phyloP scores from a whole-genome alignment of 768 basidiomycete genomes.

The Melanogaster broomeanus region DNA sequence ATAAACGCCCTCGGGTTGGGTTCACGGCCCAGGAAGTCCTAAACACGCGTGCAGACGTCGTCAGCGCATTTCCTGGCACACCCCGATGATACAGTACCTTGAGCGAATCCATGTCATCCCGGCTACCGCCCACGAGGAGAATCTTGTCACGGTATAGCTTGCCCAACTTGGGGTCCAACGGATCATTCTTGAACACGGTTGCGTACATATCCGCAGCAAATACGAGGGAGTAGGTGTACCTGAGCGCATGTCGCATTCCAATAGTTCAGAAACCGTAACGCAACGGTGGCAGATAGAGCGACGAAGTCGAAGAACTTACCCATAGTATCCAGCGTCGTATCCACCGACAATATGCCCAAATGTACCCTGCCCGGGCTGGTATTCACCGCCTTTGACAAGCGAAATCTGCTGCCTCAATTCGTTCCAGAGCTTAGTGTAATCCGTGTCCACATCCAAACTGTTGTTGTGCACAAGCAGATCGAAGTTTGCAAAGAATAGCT shows the following conservation, averaged over 20 bases:
- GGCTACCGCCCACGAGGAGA: slow-evolving; percentile 65
- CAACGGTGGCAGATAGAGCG: background rate
- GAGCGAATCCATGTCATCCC: slow-evolving; percentile 78
- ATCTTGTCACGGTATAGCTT: slow-evolving; percentile 75
- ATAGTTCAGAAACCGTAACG: background rate
- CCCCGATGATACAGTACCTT: slow-evolving; percentile 43
- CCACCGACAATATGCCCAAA: slow-evolving; percentile 81
- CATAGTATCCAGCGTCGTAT: slow-evolving; percentile 70
- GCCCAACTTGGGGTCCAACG: slow-evolving; percentile 68
- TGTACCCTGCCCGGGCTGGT: slow-evolving; percentile 66
- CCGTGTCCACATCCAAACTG: slow-evolving; percentile 51
- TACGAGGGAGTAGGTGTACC: slow-evolving; percentile 75
- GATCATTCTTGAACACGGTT: slow-evolving; percentile 81
- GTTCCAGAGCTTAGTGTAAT: slow-evolving; percentile 84
- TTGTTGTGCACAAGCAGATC: slow-evolving; percentile 27
- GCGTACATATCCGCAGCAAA: slow-evolving; percentile 63
- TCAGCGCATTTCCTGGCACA: background rate
- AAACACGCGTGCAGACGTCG: background rate
- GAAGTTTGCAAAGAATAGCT: slow-evolving; percentile 70
- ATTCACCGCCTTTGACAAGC: slow-evolving; percentile 61
- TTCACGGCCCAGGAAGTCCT: slow-evolving; percentile 79
- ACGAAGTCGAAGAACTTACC: slow-evolving; percentile 33
- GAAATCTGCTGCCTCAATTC: slow-evolving; percentile 68
- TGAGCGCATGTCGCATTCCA: background rate
- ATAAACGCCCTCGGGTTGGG: slow-evolving; percentile 79